Base-by-base conservation (phyloP, 164 flowering plant genomes). In the Vitis cinerea region DNA sequence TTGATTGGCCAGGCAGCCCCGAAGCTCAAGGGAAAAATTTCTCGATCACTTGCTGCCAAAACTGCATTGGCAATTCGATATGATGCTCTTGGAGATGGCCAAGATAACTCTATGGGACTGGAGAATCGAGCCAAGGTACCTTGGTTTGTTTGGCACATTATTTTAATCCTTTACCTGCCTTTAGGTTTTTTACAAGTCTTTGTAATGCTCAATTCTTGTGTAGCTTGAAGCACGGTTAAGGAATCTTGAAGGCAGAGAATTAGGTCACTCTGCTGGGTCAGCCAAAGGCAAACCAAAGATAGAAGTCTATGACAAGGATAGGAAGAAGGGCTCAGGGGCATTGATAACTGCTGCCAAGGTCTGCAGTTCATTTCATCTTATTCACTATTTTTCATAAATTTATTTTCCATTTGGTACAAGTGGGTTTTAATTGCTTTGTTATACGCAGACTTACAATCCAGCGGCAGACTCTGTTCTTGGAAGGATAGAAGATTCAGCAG, bases 1-100 rank as follows among this genome's bases (percentile, higher is more conserved):
- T 79, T 93, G 77, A 85, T 92, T 74, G 99, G 99, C 57, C 99
- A 91, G 78, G 97, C 99, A 47, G 87, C 96, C 7, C 93, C 98
- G 1, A 91, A 93, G 70, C 73, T 82, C n/a, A 95, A 93, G 80
- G 99, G 98, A 9, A 91, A 91, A 68, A 91, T 95, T 60, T 86
- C 98, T 63, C 80, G 99, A 14, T 91, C 97, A 14, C 93, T 95
- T 69, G 97, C 99, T 57, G 96, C 97, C 0, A 95, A 95, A 80
- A 65, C 90, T 77, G 94, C 94, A 10, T 74, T 95, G 75, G 97
- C 98, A 16, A 83, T 93, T 63, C 76, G 99, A 65, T 91, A 61
- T 81, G 99, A 95, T 91, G 98, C 99, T 69, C 89, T 95, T 67
- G 97, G 98, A 66, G 98, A 94, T 58, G 59, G 68, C 50, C 83